phyloP scores from a whole-genome alignment of 768 basidiomycete species.

The Mycena capillaripes region DNA sequence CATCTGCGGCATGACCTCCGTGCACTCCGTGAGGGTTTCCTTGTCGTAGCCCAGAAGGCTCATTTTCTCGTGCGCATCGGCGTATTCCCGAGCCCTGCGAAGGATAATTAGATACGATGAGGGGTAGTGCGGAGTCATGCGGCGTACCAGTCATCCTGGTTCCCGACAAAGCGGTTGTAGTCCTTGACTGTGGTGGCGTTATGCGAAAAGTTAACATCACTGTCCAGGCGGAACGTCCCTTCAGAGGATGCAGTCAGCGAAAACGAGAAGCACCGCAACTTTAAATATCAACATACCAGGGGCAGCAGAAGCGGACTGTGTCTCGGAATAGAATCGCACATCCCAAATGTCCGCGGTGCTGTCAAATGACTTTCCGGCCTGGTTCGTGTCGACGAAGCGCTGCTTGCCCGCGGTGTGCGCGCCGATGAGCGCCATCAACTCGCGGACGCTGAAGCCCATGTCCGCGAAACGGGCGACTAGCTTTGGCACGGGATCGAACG shows the following conservation, averaged over 20 bases:
- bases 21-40: not conserved
- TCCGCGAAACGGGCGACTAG: constrained; percentile 1
- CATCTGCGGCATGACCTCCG: not conserved
- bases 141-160: not conserved
- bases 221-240: not conserved
- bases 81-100: not conserved
- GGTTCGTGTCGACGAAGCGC: not conserved
- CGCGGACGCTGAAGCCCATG: constrained; percentile 15
- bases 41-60: not conserved
- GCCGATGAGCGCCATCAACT: constrained; percentile 11
- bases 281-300: not conserved
- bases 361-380: not conserved
- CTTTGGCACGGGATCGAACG: not conserved
- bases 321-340: constrained; percentile 11
- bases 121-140: not conserved
- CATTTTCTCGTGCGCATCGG: not conserved
- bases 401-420: not conserved
- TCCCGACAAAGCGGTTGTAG: not conserved
- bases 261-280: not conserved
- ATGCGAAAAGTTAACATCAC: constrained; percentile 2
- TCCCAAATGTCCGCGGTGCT: not conserved
- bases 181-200: not conserved
- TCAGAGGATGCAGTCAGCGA: too few relatives aligned
- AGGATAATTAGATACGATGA: not conserved
- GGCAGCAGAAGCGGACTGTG: not conserved